These are phyloP conservation scores for Scheffersomyces parashehatae DNA, from an alignment of 1,139 yeast genomes.

Conservation along the genomic window DNA sequence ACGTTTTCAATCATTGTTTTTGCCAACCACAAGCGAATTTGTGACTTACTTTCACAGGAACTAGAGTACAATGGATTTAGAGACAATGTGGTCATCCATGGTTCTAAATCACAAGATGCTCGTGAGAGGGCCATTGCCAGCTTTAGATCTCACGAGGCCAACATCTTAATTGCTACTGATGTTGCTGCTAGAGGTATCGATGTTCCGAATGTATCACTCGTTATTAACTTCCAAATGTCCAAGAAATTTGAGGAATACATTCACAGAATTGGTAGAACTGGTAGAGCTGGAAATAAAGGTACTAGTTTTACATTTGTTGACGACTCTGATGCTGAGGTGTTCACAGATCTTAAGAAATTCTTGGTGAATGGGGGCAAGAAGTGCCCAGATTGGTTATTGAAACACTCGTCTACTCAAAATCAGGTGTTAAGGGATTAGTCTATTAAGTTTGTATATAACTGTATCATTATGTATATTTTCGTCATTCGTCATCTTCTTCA, in stretches of 20 bases:
- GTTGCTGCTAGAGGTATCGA: constrained; percentile 95
- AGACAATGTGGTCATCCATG: constrained; percentile 69
- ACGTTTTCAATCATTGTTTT: constrained; percentile 69
- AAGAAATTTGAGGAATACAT: constrained; percentile 72
- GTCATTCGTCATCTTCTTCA: constrained; percentile 1
- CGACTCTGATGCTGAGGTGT: constrained; percentile 54
- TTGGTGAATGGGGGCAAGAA: constrained; percentile 49
- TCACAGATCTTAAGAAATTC: constrained; percentile 53
- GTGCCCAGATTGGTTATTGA: constrained; percentile 53
- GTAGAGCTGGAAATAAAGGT: constrained; percentile 87
- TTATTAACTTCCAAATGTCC: constrained; percentile 84
- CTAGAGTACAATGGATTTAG: constrained; percentile 47
- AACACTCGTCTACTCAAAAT: constrained; percentile 26
- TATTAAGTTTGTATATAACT: background rate
- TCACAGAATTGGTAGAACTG: constrained; percentile 96
- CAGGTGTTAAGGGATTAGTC: constrained; percentile 14
- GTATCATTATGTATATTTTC: background rate
- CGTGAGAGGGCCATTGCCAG: constrained; percentile 76
- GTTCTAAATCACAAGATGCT: constrained; percentile 83
- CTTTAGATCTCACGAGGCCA: constrained; percentile 60
- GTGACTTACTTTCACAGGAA: constrained; percentile 61
- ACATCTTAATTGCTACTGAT: constrained; percentile 79
- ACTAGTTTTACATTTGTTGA: constrained; percentile 71
- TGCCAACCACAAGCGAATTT: constrained; percentile 72
- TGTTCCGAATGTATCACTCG: constrained; percentile 82